Evolutionary conservation across 176 grass and related monocot genomes (phyloP), one percentile per base, ranked within the genome.

Genomic region (Urochloa ruziziensis): DNA sequence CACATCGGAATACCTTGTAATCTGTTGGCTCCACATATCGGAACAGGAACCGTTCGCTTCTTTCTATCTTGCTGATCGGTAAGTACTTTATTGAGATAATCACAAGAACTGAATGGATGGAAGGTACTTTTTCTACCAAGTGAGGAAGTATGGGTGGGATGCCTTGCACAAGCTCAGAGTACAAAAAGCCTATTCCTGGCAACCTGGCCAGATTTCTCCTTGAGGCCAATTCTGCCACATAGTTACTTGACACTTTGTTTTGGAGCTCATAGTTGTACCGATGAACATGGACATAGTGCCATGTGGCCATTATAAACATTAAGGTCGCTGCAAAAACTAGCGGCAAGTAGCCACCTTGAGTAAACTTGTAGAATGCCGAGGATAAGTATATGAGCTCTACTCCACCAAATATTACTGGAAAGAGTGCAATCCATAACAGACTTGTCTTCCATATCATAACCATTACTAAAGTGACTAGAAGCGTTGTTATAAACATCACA

Each of bases 111-210:
- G 82, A 92, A 70, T 90, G 87, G 66, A 95, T 86, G 7, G 90
- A 82, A 4, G 87, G 87, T 60, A 92, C 83, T 27, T 90, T 90
- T 43, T 90, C 85, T 29, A 92, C 72, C 69, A 92, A 83, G 56
- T 94, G 92, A 65, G 83, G 87, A 70, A 90, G 87, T 85, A 94
- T 94, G 56, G 92, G 92, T 68, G 89, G 89, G 62, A 94, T 89
- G 32, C 92, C 87, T 69, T 94, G 80, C 34, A 94, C 92, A 51
- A 92, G 89, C 62, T 94, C 92, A 25, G 87, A 92, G 76, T 94
- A 92, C 24, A 94, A 72, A 82, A 94, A 83, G 4, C 80, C 89
- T 42, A 94, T 89, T 42, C 92, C 92, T 29, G 92, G 92, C 18
- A 94, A 25, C 52, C 89, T 81, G 44, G 75, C 28, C 12, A 94